These are phyloP conservation scores for Tillandsia leiboldiana DNA, from an alignment of 176 grass and related monocot species.

Conservation along the genomic window DNA sequence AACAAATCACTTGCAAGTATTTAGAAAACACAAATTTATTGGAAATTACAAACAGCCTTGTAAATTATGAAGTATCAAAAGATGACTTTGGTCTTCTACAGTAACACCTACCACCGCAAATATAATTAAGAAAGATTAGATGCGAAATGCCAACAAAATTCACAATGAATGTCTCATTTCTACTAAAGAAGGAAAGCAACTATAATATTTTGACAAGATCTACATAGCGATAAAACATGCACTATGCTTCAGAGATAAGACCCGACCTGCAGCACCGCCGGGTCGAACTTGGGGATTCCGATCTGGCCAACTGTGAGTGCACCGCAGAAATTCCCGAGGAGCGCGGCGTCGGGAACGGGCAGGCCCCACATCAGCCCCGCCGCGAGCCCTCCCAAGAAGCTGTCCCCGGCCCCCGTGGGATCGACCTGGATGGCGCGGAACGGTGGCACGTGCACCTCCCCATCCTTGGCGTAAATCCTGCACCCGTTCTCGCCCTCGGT, in stretches of 20 bases:
- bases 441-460: conserved; percentile 48
- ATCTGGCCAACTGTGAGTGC: conserved; percentile 56
- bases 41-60: no score
- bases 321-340: conserved; percentile 84
- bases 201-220: neutral
- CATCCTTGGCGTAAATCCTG: conserved; percentile 52
- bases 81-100: no score
- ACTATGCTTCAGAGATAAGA: neutral
- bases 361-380: conserved; percentile 71
- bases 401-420: conserved; percentile 86
- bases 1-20: no score
- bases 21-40: no score
- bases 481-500: conserved; percentile 87
- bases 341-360: conserved; percentile 58
- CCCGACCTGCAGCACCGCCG: conserved; percentile 74
- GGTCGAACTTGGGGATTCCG: conserved; percentile 67
- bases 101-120: no score
- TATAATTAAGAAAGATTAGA: no score
- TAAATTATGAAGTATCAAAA: no score
- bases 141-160: no score
- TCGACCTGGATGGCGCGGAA: conserved; percentile 71
- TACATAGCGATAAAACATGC: neutral
- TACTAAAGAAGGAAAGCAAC: neutral
- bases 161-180: neutral
- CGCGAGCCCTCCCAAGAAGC: conserved; percentile 76